These are phyloP conservation scores for Tulasnella calospora DNA, from an alignment of 768 basidiomycete species.

Conservation along the genomic window DNA sequence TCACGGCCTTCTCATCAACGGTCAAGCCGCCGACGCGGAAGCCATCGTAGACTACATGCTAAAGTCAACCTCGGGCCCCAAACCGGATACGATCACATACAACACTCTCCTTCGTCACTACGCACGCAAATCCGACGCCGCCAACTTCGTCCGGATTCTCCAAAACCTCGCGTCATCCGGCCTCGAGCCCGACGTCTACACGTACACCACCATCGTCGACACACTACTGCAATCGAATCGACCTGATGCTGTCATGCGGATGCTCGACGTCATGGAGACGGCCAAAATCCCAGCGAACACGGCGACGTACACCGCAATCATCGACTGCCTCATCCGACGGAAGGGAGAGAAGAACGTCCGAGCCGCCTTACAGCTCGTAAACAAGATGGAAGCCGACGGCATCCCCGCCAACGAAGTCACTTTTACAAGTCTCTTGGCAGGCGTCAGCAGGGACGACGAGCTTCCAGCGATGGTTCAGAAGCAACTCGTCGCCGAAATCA, in stretches of 20 bases:
- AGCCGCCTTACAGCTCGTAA: constrained; percentile 62
- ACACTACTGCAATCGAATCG: constrained; percentile 66
- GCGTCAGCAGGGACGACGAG: constrained; percentile 60
- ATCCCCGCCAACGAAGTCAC: constrained; percentile 68
- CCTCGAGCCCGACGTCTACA: constrained; percentile 71
- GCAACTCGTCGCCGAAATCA: constrained; percentile 46
- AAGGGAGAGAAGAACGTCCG: constrained; percentile 50
- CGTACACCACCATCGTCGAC: constrained; percentile 79
- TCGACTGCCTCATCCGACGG: constrained; percentile 64
- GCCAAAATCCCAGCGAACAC: constrained; percentile 70
- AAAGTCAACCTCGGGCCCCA: constrained; percentile 44
- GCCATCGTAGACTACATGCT: constrained; percentile 42
- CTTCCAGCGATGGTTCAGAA: constrained; percentile 37
- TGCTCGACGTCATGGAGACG: constrained; percentile 69
- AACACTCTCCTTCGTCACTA: constrained; percentile 76
- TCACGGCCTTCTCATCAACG: constrained; percentile 53
- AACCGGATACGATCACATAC: constrained; percentile 68
- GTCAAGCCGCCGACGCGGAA: constrained; percentile 37
- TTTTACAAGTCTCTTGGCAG: constrained; percentile 74
- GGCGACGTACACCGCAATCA: constrained; percentile 72
- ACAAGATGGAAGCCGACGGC: constrained; percentile 60
- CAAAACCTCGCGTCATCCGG: constrained; percentile 51
- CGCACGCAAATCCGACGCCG: constrained; percentile 57
- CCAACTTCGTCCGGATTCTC: constrained; percentile 54
- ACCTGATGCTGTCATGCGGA: constrained; percentile 50